Evolutionary conservation across 257 asterid species (phyloP).

Genomic region (Gentiana straminea): DNA sequence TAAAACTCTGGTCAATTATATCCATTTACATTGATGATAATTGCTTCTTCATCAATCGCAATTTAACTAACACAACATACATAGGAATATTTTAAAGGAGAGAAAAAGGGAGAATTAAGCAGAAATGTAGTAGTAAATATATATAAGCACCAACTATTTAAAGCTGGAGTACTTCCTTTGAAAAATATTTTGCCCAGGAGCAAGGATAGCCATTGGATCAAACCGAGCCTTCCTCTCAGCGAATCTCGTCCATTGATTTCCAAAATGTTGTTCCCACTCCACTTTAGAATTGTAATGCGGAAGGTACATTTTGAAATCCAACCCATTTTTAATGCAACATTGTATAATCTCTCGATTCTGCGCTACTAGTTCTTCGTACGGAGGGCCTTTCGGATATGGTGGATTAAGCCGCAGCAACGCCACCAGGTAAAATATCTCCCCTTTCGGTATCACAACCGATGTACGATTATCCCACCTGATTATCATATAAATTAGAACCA

Average conservation of each 20-base stretch:
- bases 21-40: too few relatives aligned
- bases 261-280: conserved; percentile 75
- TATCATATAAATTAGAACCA: too few relatives aligned
- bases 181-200: conserved; percentile 87
- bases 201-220: conserved; percentile 87
- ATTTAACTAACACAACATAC: too few relatives aligned
- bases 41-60: too few relatives aligned
- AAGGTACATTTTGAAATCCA: conserved; percentile 69
- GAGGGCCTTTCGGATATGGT: conserved; percentile 38
- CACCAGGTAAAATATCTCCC: conserved; percentile 63
- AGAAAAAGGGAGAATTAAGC: too few relatives aligned
- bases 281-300: conserved; percentile 56
- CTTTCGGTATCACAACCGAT: conserved; percentile 59
- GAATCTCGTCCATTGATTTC: conserved; percentile 73
- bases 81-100: too few relatives aligned
- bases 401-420: conserved; percentile 60
- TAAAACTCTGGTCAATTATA: too few relatives aligned
- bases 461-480: conserved; percentile 14
- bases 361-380: conserved; percentile 48
- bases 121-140: too few relatives aligned
- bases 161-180: conserved; percentile 38
- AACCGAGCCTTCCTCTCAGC: conserved; percentile 47
- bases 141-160: conserved; percentile 2
- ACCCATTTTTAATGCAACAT: conserved; percentile 36
- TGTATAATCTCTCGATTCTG: conserved; percentile 64